These are phyloP conservation scores for Starmerella lactis-condensi DNA, from an alignment of 805 yeast genomes.

Conservation along the genomic window DNA sequence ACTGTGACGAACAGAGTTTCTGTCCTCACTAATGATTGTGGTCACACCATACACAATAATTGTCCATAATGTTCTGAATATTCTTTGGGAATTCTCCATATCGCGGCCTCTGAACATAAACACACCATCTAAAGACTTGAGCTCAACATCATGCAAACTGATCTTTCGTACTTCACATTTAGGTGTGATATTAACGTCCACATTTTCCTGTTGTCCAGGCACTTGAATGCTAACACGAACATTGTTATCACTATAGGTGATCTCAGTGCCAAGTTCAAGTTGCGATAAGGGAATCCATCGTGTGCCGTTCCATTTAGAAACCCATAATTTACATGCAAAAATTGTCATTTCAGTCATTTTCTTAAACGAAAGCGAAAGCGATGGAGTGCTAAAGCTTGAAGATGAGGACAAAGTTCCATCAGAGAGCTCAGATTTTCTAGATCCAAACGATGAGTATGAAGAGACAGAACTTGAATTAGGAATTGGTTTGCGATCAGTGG, in stretches of 20 bases:
- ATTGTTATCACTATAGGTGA: conserved; percentile 4
- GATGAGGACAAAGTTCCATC: conserved; percentile 9
- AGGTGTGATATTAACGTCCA: conserved; percentile 6
- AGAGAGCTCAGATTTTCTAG: conserved; percentile 8
- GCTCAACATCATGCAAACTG: conserved; percentile 16
- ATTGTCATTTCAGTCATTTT: conserved; percentile 5
- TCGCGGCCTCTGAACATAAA: conserved; percentile 18
- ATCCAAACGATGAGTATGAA: conserved; percentile 10
- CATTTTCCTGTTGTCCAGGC: neutral
- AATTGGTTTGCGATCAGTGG: neutral
- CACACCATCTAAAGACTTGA: conserved; percentile 12
- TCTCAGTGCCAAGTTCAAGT: conserved; percentile 15
- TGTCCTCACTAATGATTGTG: conserved; percentile 1
- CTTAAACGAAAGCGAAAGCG: conserved; percentile 1
- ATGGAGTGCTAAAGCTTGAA: conserved; percentile 9
- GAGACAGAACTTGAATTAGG: conserved; percentile 2
- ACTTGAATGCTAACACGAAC: neutral
- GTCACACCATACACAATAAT: conserved; percentile 10
- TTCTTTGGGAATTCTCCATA: conserved; percentile 12
- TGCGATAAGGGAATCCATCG: conserved; percentile 18
- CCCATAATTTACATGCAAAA: conserved; percentile 15
- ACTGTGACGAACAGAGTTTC: neutral
- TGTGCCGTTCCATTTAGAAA: conserved; percentile 14
- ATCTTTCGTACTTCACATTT: conserved; percentile 14
- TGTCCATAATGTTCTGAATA: conserved; percentile 11